Evolutionary conservation across 768 basidiomycete species (phyloP).

Genomic region (Rickenella mellea): DNA sequence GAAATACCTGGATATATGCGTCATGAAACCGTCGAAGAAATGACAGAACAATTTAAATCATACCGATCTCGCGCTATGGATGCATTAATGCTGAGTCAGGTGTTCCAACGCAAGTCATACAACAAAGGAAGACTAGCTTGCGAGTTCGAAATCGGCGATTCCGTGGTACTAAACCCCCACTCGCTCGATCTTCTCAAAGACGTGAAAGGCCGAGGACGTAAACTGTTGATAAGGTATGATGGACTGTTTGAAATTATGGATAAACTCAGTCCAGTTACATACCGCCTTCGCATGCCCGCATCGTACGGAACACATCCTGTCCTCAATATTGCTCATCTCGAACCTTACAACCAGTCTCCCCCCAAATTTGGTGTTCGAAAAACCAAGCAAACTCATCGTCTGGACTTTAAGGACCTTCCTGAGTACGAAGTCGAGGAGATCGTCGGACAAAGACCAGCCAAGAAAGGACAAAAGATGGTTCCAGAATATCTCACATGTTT

Average conservation of each 20-base stretch:
- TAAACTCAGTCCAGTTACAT: slow-evolving; percentile 19
- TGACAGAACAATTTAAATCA: slow-evolving; percentile 4
- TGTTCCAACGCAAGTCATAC: slow-evolving; percentile 7
- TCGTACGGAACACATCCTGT: slow-evolving; percentile 22
- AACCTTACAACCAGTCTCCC: slow-evolving; percentile 16
- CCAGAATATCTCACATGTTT: no score
- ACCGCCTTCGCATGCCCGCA: slow-evolving; percentile 19
- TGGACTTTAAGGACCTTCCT: slow-evolving; percentile 8
- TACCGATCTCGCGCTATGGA: slow-evolving; percentile 6
- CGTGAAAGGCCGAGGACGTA: slow-evolving; percentile 18
- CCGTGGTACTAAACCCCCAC: slow-evolving; percentile 19
- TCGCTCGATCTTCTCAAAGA: slow-evolving; percentile 11
- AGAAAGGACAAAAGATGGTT: slow-evolving; percentile 6
- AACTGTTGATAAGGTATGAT: slow-evolving; percentile 19
- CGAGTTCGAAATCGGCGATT: slow-evolving; percentile 21
- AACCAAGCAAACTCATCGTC: slow-evolving; percentile 3
- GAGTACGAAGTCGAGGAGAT: slow-evolving; percentile 17
- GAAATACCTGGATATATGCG: slow-evolving; percentile 13
- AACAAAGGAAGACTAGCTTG: slow-evolving; percentile 7
- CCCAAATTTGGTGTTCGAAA: slow-evolving; percentile 13
- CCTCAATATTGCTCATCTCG: slow-evolving; percentile 23
- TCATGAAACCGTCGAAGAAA: slow-evolving; percentile 4
- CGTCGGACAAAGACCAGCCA: slow-evolving; percentile 11
- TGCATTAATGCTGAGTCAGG: slow-evolving; percentile 6
- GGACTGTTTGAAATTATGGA: slow-evolving; percentile 21